phyloP scores from a whole-genome alignment of 495 filamentous ascomycete species.

The Acidomyces sp. region DNA sequence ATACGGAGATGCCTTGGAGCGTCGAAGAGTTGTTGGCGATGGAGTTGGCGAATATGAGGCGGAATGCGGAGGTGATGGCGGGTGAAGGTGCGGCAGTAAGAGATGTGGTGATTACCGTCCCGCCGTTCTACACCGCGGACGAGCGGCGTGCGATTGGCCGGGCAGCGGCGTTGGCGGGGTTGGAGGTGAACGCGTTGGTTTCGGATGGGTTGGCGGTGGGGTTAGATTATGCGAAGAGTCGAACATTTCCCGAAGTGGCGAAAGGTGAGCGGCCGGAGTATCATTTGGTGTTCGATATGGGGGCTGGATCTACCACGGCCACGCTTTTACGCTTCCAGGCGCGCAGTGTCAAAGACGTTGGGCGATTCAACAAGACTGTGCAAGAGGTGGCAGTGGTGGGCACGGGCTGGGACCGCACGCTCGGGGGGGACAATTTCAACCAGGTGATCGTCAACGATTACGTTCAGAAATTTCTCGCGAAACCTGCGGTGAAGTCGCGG shows the following conservation, averaged over 20 bases:
- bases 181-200: slow-evolving; percentile 71
- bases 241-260: slow-evolving; percentile 72
- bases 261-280: slow-evolving; percentile 81
- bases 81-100: slow-evolving; percentile 61
- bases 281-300: slow-evolving; percentile 95
- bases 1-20: slow-evolving; percentile 56
- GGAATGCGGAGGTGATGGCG: slow-evolving; percentile 73
- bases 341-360: slow-evolving; percentile 77
- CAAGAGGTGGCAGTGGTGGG: slow-evolving; percentile 86
- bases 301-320: slow-evolving; percentile 93
- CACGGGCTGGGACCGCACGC: slow-evolving; percentile 71
- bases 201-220: slow-evolving; percentile 89
- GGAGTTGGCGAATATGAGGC: slow-evolving; percentile 79
- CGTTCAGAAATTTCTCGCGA: slow-evolving; percentile 60
- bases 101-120: slow-evolving; percentile 80
- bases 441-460: slow-evolving; percentile 77
- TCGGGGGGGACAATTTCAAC: slow-evolving; percentile 86
- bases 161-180: slow-evolving; percentile 74
- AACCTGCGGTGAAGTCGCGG: slow-evolving; percentile 54
- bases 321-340: slow-evolving; percentile 84
- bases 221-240: slow-evolving; percentile 82
- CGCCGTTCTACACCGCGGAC: slow-evolving; percentile 77
- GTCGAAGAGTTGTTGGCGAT: slow-evolving; percentile 94
- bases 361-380: slow-evolving; percentile 89
- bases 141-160: slow-evolving; percentile 73